A percentile compares a stretch with the other conserved stretches of the same genome.
Conservation (phyloP, 2,329 filamentous ascomycete genomes). For the Pseudogymnoascus sp. region DNA sequence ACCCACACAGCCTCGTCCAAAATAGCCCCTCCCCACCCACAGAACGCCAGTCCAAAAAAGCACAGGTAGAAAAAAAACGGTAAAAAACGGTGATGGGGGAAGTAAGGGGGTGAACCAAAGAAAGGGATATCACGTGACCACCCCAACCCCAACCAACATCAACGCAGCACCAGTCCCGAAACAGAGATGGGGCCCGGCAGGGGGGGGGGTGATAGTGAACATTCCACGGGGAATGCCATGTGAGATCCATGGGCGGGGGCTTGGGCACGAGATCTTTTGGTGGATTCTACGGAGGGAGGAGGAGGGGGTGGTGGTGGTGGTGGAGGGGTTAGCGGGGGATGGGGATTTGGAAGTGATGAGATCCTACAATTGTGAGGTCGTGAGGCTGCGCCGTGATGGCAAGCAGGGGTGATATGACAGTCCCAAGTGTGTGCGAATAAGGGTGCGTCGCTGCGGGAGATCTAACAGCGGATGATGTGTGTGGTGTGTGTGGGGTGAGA, state of each 20-base stretch:
- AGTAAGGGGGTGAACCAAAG: background rate
- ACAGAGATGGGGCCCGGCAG: background rate
- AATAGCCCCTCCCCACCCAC: background rate
- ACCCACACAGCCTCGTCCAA: background rate
- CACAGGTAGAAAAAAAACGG: no score
- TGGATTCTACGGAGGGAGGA: background rate
- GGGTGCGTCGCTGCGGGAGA: background rate
- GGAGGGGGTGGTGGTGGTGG: background rate
- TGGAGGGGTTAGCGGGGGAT: background rate
- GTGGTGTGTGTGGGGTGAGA: background rate
- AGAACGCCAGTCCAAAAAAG: background rate
- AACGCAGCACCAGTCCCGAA: background rate
- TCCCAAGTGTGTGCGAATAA: background rate
- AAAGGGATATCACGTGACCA: background rate
- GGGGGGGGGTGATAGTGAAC: no score
- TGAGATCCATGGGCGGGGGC: background rate
- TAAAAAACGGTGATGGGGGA: background rate
- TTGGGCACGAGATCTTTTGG: background rate
- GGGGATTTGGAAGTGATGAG: background rate
- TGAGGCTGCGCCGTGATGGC: background rate
- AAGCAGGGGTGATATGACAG: background rate
- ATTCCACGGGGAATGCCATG: background rate
- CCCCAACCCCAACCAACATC: background rate
- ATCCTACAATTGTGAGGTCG: background rate
- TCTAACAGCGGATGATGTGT: background rate